These are phyloP conservation scores for Hemileia vastatrix DNA, from an alignment of 1,284 basidiomycete genomes.

Conservation along the genomic window DNA sequence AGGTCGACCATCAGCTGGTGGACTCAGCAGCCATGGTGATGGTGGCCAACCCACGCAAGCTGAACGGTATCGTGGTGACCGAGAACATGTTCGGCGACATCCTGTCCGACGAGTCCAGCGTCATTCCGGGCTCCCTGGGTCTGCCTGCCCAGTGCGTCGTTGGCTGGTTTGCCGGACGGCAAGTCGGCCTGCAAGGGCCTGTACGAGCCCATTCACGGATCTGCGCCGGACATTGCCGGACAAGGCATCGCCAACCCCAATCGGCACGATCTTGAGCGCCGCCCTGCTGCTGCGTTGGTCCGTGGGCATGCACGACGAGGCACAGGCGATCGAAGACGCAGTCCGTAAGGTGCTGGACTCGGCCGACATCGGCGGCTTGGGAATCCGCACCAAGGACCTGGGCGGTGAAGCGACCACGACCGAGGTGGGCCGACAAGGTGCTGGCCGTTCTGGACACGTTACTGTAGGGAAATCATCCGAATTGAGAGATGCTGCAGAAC, in stretches of 20 bases:
- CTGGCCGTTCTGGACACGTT: slow-evolving; percentile 62
- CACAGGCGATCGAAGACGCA: slow-evolving; percentile 72
- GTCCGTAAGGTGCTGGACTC: slow-evolving; percentile 79
- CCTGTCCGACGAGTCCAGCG: slow-evolving; percentile 79
- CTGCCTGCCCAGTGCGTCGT: slow-evolving; percentile 85
- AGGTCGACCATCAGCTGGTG: slow-evolving; percentile 40
- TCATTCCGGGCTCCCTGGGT: slow-evolving; percentile 93
- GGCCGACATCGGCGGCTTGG: slow-evolving; percentile 60
- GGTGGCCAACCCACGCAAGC: slow-evolving; percentile 42
- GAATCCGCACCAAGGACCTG: slow-evolving; percentile 74
- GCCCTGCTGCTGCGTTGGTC: slow-evolving; percentile 93
- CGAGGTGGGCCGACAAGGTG: slow-evolving; percentile 74
- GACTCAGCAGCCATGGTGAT: slow-evolving; percentile 44
- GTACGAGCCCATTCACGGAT: slow-evolving; percentile 82
- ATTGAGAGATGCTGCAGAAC: too few relatives aligned
- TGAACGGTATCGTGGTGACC: slow-evolving; percentile 47
- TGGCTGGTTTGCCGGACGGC: slow-evolving; percentile 76
- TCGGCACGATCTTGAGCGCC: slow-evolving; percentile 94
- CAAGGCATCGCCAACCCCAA: slow-evolving; percentile 86
- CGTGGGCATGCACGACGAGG: slow-evolving; percentile 71
- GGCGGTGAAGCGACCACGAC: slow-evolving; percentile 65
- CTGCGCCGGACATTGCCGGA: slow-evolving; percentile 91
- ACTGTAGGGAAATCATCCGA: slow-evolving; percentile 46
- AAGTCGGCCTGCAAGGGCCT: slow-evolving; percentile 57
- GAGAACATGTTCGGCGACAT: slow-evolving; percentile 96